Evolutionary conservation across 1,139 yeast genomes (phyloP), one percentile per base, ranked within the genome.

Genomic region (Yamadazyma triangularis): DNA sequence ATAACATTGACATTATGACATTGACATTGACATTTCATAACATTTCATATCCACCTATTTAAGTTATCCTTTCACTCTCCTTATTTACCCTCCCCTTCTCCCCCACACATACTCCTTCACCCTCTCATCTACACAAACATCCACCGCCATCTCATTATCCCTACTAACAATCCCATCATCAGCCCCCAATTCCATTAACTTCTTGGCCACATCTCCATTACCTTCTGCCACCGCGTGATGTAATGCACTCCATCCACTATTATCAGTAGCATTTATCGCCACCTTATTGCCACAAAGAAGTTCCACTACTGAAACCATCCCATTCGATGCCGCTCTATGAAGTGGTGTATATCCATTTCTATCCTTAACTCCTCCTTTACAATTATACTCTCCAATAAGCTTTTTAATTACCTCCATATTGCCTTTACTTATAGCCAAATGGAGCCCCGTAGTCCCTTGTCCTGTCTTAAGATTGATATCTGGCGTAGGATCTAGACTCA

Each of bases 181-280:
- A 1, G 95, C 96, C 0, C 93, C 93, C 18, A 68, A 61, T 27
- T 69, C 65, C 4, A 79, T 76, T 29, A 89, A 59, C 25, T 63
- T 48, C 2, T 77, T 68, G 0, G 85, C 95, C 7, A 77, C 75
- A 36, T 86, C 96, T 2, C 81, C 89, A 49, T 82, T 81, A 0
- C 96, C 96, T 53, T 89, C 98, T 0, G 96, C 91, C 33, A 84
- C 59, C 0, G 97, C 96, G 54, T 87, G 95, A 53, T 87, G 95
- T 42, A 89, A 55, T 0, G 95, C 79, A 0, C 95, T 84, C 89
- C 93, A 86, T 0, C 95, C 94, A 31, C 72, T 69, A 13, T 47
- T 45, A 50, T 89, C 97, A 25, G 73, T 70, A 4, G 78, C 67
- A 48, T 87, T 85, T 16, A 88, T 51, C 13, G 86, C 83, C 3